Base-by-base conservation (phyloP, 164 flowering plant genomes). In the Amborella trichopoda region DNA sequence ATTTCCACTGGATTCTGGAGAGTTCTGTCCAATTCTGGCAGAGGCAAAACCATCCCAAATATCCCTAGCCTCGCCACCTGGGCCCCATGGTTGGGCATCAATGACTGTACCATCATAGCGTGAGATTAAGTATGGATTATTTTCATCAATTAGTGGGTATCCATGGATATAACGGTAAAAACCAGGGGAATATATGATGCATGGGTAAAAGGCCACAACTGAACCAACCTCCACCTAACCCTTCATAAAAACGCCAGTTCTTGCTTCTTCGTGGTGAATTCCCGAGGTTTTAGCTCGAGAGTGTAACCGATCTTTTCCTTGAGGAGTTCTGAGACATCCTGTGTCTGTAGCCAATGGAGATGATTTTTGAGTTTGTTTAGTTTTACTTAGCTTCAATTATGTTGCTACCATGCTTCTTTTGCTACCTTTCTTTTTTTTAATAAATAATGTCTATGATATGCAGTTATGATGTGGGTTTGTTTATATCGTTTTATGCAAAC, bases 41-140 rank as follows among this genome's bases (percentile, higher is more conserved):
- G n/a, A n/a, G n/a, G n/a, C n/a, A n/a, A n/a, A n/a, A 18, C 82
- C 85, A 58, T 76, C 67, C 96, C 99, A 91, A 11, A 72, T 16
- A 42, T 74, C 83, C 32, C 85, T 80, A 22, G 65, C 49, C 43
- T 78, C 86, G 32, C 79, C 80, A 11, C 99, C 96, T 23, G 37
- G 17, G 18, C 96, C 96, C 99, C 99, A 87, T 28, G 99, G 96
- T 65, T 87, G 77, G 23, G 90, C 95, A 69, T 91, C 80, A 25
- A 91, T 87, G 42, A 87, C 80, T 23, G 63, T 75, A 4, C 95
- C 93, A 53, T 91, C 99, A 60, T 78, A 91, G 60, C 96, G 72
- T 23, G 95, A 80, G 56, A 84, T 87, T 62, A 87, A 53, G 53
- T 91, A 84, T 11, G 95, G 74, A 59, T 91, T 87, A 28, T 70